phyloP scores from a whole-genome alignment of 495 filamentous ascomycete genomes.

The Barbatosphaeria neglecta region DNA sequence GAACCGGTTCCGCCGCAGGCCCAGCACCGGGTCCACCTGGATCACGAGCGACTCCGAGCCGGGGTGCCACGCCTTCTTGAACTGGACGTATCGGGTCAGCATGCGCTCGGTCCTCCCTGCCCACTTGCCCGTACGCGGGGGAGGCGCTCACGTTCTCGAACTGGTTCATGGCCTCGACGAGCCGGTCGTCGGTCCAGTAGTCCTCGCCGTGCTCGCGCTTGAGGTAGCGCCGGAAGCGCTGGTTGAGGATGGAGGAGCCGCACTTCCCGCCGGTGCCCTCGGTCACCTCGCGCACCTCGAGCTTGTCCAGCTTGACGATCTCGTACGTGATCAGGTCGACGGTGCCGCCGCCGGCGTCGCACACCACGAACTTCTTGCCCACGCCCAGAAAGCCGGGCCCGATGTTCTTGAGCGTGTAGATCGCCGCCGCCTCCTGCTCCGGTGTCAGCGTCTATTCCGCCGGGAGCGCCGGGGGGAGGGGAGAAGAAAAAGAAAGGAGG shows the following conservation, averaged over 20 bases:
- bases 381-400: slow-evolving; percentile 9
- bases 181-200: slow-evolving; percentile 11
- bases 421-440: slow-evolving; percentile 37
- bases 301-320: slow-evolving; percentile 8
- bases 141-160: neutral
- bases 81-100: neutral
- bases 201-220: slow-evolving; percentile 13
- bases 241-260: slow-evolving; percentile 27
- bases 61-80: slow-evolving; percentile 1
- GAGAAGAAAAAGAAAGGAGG: neutral
- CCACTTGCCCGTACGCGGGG: neutral
- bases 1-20: slow-evolving; percentile 18
- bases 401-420: slow-evolving; percentile 30
- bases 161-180: slow-evolving; percentile 11
- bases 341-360: slow-evolving; percentile 36
- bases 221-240: slow-evolving; percentile 21
- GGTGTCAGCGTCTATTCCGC: neutral
- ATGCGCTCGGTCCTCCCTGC: too few relatives aligned
- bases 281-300: slow-evolving; percentile 23
- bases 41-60: neutral
- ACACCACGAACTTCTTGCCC: slow-evolving; percentile 33
- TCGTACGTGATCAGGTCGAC: slow-evolving; percentile 37
- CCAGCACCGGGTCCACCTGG: slow-evolving; percentile 10
- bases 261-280: slow-evolving; percentile 22
- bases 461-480: neutral